These are phyloP conservation scores for Coemansia sp. DNA, from an alignment of 192 early-diverging fungal species.

Conservation along the genomic window DNA sequence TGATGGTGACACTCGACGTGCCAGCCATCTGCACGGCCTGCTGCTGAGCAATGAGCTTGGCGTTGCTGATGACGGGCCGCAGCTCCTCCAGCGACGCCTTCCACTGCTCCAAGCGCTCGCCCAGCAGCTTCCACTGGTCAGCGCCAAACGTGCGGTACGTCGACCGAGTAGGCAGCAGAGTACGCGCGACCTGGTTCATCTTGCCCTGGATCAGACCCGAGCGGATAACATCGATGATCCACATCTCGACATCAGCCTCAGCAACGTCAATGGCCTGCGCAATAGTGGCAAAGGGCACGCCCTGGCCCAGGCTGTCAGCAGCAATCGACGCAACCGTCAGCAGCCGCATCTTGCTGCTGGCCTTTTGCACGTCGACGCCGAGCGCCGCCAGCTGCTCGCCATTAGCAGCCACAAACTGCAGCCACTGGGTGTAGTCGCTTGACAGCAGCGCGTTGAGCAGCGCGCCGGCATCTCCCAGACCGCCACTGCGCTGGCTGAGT, in stretches of 20 bases:
- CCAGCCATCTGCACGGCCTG: conserved; percentile 43
- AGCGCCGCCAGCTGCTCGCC: conserved; percentile 57
- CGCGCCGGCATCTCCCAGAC: conserved; percentile 65
- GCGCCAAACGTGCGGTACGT: conserved; percentile 83
- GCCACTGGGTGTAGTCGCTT: conserved; percentile 42
- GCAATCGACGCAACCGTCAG: conserved; percentile 81
- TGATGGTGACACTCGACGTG: conserved; percentile 34
- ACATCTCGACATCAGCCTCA: conserved; percentile 88
- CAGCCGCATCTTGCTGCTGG: conserved; percentile 82
- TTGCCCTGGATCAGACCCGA: conserved; percentile 92
- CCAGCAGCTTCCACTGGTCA: conserved; percentile 83
- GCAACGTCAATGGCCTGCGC: conserved; percentile 74
- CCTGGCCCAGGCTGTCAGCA: conserved; percentile 66
- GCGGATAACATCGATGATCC: conserved; percentile 94
- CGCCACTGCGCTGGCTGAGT: conserved; percentile 67
- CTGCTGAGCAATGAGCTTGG: conserved; percentile 72
- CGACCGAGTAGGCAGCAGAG: conserved; percentile 79
- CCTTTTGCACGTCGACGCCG: conserved; percentile 60
- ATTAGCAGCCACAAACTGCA: conserved; percentile 61
- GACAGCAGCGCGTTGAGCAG: conserved; percentile 57
- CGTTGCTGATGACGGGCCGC: conserved; percentile 86
- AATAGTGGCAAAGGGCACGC: conserved; percentile 76
- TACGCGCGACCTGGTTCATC: conserved; percentile 89
- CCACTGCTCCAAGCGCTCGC: conserved; percentile 73
- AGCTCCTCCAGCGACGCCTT: conserved; percentile 77